phyloP scores from a whole-genome alignment of 306 rosid genomes.

The Medicago truncatula region MtrunA17r5.0-ANR NC_053046.1:1649501-1650000 shows the following conservation, averaged over 20 bases:
- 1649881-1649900: no score
- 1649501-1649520: not conserved
- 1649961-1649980: no score
- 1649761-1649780: not conserved
- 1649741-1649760: not conserved
- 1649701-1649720: not conserved
- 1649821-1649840: not conserved
- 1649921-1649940: not conserved
- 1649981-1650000: not conserved
- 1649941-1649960: no score
- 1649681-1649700: not conserved
- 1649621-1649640: not conserved
- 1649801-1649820: not conserved
- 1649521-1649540: not conserved
- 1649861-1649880: not conserved
- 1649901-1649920: not conserved
- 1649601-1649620: not conserved
- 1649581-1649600: not conserved
- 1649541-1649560: not conserved
- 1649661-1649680: not conserved
- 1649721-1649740: not conserved
- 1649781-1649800: not conserved
- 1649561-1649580: not conserved
- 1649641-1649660: not conserved
- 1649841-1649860: not conserved